These are phyloP conservation scores for Pogostemon cablin DNA, from an alignment of 257 asterid genomes.

Conservation along the genomic window DNA sequence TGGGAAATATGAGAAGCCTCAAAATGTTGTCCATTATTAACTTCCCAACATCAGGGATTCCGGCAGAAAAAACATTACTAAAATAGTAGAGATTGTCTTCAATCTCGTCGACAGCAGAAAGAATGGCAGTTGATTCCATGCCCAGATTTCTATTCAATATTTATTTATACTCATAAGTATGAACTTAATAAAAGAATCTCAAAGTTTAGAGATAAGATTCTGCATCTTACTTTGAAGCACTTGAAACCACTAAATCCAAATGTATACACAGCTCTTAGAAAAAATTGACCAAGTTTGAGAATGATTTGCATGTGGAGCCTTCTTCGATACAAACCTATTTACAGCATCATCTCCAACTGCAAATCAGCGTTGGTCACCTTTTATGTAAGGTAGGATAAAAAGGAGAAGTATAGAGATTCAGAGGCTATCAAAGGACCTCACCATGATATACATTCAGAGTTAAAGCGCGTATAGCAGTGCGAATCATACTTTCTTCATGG, in stretches of 20 bases:
- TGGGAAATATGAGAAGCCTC: constrained; percentile 81
- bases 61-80: constrained; percentile 96
- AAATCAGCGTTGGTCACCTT: constrained; percentile 38
- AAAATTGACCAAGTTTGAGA: constrained; percentile 73
- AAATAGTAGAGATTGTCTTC: constrained; percentile 96
- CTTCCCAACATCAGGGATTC: constrained; percentile 97
- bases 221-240: constrained; percentile 69
- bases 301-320: constrained; percentile 76
- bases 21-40: constrained; percentile 79
- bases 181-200: constrained; percentile 22
- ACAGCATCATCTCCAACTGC: constrained; percentile 99
- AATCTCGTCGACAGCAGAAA: constrained; percentile 89
- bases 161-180: constrained; percentile 31
- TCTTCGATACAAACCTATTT: constrained; percentile 70
- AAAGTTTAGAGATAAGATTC: constrained; percentile 22
- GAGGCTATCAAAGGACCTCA: constrained; percentile 44
- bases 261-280: constrained; percentile 80
- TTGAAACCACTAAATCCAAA: constrained; percentile 64
- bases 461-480: constrained; percentile 95
- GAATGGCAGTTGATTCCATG: constrained; percentile 57
- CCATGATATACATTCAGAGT: constrained; percentile 96
- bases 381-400: constrained; percentile 26
- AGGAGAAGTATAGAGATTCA: constrained; percentile 9
- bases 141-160: constrained; percentile 54
- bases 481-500: constrained; percentile 98